These are phyloP conservation scores for Plantago major DNA, from an alignment of 257 asterid species.

Conservation along the genomic window DNA sequence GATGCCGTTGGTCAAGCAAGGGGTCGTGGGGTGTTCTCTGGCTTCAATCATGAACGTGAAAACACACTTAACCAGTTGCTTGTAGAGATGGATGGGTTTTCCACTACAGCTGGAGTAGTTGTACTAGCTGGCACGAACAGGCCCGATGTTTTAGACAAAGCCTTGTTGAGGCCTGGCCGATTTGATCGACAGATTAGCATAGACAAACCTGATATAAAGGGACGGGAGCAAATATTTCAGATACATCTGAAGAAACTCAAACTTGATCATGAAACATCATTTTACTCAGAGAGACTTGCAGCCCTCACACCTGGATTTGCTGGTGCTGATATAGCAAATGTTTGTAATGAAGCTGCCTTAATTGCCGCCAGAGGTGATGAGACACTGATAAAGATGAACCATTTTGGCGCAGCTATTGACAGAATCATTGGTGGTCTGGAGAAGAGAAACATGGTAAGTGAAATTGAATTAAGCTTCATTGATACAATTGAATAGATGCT, in stretches of 20 bases:
- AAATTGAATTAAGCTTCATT: too few relatives aligned
- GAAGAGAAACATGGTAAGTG: slow-evolving; percentile 85
- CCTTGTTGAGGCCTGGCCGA: slow-evolving; percentile 84
- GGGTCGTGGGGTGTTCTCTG: slow-evolving; percentile 62
- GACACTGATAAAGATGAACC: slow-evolving; percentile 48
- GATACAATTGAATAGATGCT: too few relatives aligned
- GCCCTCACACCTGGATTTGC: slow-evolving; percentile 97
- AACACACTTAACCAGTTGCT: slow-evolving; percentile 87
- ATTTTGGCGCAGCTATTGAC: slow-evolving; percentile 90
- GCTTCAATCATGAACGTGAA: slow-evolving; percentile 71
- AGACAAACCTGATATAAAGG: slow-evolving; percentile 85
- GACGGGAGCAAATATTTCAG: slow-evolving; percentile 80
- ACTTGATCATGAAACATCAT: slow-evolving; percentile 72
- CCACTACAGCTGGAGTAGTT: slow-evolving; percentile 81
- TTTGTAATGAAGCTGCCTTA: slow-evolving; percentile 93
- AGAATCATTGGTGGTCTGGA: slow-evolving; percentile 93
- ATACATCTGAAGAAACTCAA: slow-evolving; percentile 68
- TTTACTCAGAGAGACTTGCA: slow-evolving; percentile 78
- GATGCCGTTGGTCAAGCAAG: slow-evolving; percentile 89
- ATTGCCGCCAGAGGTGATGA: slow-evolving; percentile 77
- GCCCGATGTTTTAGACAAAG: slow-evolving; percentile 83
- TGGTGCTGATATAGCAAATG: slow-evolving; percentile 94
- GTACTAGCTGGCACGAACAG: slow-evolving; percentile 93
- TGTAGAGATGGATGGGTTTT: slow-evolving; percentile 96
- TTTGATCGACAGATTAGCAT: slow-evolving; percentile 88